phyloP scores from a whole-genome alignment of 2,329 filamentous ascomycete species.

The Graphilbum sp. region DNA sequence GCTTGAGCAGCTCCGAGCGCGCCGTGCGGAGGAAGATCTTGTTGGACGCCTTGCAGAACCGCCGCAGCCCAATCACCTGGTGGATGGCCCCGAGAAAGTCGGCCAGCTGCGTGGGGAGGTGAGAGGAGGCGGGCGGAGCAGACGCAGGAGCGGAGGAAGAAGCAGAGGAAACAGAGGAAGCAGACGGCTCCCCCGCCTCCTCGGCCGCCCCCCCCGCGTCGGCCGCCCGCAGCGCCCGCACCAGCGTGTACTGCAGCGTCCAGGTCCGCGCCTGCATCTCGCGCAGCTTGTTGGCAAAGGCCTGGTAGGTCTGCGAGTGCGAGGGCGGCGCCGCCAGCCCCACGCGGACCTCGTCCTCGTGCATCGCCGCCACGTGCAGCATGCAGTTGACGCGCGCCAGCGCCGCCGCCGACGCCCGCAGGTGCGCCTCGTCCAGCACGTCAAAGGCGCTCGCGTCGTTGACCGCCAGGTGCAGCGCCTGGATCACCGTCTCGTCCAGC shows the following conservation, averaged over 20 bases:
- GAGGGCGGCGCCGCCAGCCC: conserved; percentile 40
- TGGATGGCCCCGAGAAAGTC: conserved; percentile 71
- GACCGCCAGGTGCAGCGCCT: conserved; percentile 51
- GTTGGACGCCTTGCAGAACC: conserved; percentile 70
- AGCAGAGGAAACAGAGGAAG: too few species aligned
- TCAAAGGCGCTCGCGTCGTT: conserved; percentile 60
- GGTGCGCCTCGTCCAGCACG: conserved; percentile 65
- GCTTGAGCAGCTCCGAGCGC: conserved; percentile 65
- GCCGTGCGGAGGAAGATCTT: conserved; percentile 82
- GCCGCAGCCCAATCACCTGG: conserved; percentile 66
- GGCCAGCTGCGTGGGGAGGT: conserved; percentile 46
- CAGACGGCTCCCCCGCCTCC: too few species aligned
- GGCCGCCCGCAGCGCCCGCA: conserved; percentile 44
- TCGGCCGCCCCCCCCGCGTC: neutral
- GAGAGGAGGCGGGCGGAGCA: too few species aligned
- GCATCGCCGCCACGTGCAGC: conserved; percentile 63
- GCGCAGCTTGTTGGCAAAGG: conserved; percentile 53
- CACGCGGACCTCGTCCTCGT: conserved; percentile 72
- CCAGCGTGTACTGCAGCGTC: conserved; percentile 69
- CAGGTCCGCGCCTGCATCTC: conserved; percentile 80
- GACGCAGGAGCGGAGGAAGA: too few species aligned
- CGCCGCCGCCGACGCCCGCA: conserved; percentile 56
- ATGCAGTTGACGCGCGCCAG: conserved; percentile 57
- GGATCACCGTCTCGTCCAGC: conserved; percentile 59
- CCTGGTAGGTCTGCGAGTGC: conserved; percentile 36